Conservation (phyloP, 768 basidiomycete genomes). For the Psilocybe subaeruginosa region DNA sequence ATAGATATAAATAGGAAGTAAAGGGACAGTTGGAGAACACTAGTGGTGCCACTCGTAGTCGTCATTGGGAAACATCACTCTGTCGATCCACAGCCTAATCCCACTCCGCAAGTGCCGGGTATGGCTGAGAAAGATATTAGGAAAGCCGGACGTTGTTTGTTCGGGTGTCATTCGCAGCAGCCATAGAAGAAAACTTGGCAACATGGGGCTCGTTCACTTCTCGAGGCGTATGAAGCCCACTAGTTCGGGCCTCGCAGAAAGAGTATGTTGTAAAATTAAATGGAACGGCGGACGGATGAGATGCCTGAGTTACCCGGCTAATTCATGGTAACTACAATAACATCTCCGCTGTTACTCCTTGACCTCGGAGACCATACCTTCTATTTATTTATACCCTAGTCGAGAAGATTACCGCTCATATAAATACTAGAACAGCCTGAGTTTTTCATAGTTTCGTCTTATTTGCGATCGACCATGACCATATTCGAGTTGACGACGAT, state of each 20-base stretch:
- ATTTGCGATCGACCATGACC: neutral
- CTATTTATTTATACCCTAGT: neutral
- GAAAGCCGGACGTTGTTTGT: neutral
- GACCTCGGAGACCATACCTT: constrained; percentile 3
- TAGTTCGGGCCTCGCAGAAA: constrained; percentile 1
- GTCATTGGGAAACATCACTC: neutral
- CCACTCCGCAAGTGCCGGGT: constrained; percentile 3
- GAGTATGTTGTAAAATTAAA: neutral
- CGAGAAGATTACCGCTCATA: neutral
- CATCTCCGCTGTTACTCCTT: constrained; percentile 12
- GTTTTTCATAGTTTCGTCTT: neutral
- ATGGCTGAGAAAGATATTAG: neutral
- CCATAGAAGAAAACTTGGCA: neutral
- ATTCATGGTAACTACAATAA: neutral
- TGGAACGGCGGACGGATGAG: neutral
- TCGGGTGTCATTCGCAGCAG: neutral
- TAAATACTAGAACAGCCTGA: neutral
- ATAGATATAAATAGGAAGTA: neutral
- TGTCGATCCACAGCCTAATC: neutral
- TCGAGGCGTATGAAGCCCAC: neutral
- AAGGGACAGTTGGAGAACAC: neutral
- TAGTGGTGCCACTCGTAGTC: neutral
- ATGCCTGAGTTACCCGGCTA: neutral
- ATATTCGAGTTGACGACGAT: neutral
- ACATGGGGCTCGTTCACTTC: neutral